These are phyloP conservation scores for Curvularia spicifera DNA, from an alignment of 2,329 filamentous ascomycete genomes.

Conservation along the genomic window DNA sequence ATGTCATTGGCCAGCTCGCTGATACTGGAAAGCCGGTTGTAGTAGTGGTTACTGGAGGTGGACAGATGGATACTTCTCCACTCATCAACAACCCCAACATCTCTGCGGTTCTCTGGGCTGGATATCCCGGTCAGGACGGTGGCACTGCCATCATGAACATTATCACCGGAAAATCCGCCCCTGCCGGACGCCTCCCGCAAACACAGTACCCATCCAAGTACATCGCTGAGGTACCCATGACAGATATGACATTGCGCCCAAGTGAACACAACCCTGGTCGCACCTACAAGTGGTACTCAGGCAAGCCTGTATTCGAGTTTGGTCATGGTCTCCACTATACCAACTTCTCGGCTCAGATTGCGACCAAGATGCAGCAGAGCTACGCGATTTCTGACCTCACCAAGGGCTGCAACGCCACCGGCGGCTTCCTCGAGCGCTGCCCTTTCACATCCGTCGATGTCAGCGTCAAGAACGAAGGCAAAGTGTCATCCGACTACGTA, in stretches of 20 bases:
- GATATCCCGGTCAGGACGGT: slow-evolving; percentile 67
- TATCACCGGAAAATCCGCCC: slow-evolving; percentile 59
- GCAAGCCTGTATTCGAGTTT: slow-evolving; percentile 59
- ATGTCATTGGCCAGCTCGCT: slow-evolving; percentile 59
- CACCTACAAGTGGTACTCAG: slow-evolving; percentile 66
- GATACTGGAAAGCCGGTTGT: slow-evolving; percentile 58
- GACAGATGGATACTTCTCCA: slow-evolving; percentile 60
- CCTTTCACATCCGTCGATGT: slow-evolving; percentile 52
- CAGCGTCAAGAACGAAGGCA: slow-evolving; percentile 57
- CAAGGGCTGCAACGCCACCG: slow-evolving; percentile 46
- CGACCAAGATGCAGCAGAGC: slow-evolving; percentile 15
- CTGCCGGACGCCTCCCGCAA: slow-evolving; percentile 62
- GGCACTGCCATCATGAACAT: slow-evolving; percentile 64
- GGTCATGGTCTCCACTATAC: slow-evolving; percentile 67
- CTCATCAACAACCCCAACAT: slow-evolving; percentile 58
- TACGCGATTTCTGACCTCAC: slow-evolving; percentile 28
- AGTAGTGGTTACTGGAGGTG: slow-evolving; percentile 61
- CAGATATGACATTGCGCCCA: slow-evolving; percentile 63
- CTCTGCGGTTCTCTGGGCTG: slow-evolving; percentile 62
- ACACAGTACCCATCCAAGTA: slow-evolving; percentile 65
- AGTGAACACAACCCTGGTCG: slow-evolving; percentile 57
- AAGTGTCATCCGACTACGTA: slow-evolving; percentile 59
- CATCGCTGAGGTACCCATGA: slow-evolving; percentile 59
- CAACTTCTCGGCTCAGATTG: slow-evolving; percentile 52
- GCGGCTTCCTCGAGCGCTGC: slow-evolving; percentile 48